A percentile compares a stretch with the other conserved stretches of the same genome.
These are phyloP conservation scores for Malus asiatica DNA, from an alignment of 306 rosid species.

Conservation along the genomic window DNA sequence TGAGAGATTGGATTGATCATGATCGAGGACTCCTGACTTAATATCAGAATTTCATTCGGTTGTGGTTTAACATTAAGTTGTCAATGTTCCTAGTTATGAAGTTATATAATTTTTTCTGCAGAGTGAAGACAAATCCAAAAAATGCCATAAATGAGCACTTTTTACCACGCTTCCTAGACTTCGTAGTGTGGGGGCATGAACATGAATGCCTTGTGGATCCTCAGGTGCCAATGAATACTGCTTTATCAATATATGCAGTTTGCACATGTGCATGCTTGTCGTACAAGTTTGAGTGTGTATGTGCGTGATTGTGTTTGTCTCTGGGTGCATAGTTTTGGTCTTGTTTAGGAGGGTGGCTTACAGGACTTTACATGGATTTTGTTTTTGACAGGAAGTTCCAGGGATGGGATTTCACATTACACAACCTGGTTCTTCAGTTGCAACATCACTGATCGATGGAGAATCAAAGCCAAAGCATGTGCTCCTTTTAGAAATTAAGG, in stretches of 20 bases:
- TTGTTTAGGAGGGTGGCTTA: neutral
- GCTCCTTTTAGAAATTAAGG: conserved; percentile 95
- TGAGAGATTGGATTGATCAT: neutral
- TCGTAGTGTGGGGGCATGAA: conserved; percentile 98
- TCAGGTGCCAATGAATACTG: conserved; percentile 40
- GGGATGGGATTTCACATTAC: conserved; percentile 99
- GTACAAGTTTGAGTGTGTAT: neutral
- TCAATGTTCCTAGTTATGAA: neutral
- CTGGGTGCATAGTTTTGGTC: neutral
- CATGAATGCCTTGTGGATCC: conserved; percentile 97
- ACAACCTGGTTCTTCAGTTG: conserved; percentile 98
- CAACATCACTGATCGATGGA: conserved; percentile 96
- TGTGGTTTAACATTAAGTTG: neutral
- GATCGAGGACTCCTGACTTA: conserved; percentile 11
- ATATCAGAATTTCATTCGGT: neutral
- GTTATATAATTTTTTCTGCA: conserved; percentile 30
- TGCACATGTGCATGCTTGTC: neutral
- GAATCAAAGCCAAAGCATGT: conserved; percentile 98
- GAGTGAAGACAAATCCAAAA: conserved; percentile 95
- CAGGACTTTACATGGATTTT: conserved; percentile 18
- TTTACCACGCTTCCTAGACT: conserved; percentile 90
- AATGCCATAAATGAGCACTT: conserved; percentile 98
- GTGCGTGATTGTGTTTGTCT: neutral
- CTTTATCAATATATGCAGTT: neutral
- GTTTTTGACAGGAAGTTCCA: conserved; percentile 76